Evolutionary conservation across 305 asterid genomes (phyloP), one percentile per base, ranked within the genome.

Genomic region (Fraxinus xanthoxyloides): DNA sequence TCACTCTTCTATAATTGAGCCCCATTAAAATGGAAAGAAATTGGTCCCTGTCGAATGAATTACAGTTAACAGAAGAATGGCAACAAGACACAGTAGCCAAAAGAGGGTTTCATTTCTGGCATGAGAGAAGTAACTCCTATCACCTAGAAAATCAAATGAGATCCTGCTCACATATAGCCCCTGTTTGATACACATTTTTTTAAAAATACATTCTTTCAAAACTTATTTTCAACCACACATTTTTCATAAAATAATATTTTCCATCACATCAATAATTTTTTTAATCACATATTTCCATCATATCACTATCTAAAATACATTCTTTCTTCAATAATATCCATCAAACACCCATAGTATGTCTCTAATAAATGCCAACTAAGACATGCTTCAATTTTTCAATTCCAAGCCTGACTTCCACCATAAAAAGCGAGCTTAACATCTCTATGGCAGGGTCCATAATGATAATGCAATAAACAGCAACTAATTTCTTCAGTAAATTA

Each of bases 381-480:
- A 28, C 10, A 67, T 67, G 21, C 74, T 10, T 67, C 74, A 67
- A 67, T 21, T 28, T 1, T 67, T 28, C 26, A 61, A 67, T 67
- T 28, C 17, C 74, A 67, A 81, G 59, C 24, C 74, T 59, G 77
- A 81, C 34, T 72, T 81, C 23, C 70, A 23, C 76, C 65, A 54
- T 43, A 67, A 84, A 56, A 82, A 82, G 76, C 43, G 83, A 63
- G 32, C 21, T 81, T 67, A 46, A 74, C 40, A 59, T 72, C 73
- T 82, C 73, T 24, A 43, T 35, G 54, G 72, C 63, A 28, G 83
- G 76, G 65, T 63, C 67, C 54, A 80, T 61, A 82, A 77, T 69
- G 78, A 31, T 74, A 65, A 79, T 38, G 79, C 32, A 70, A 19
- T 21, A 79, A 79, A 26, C 38, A 61, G 36, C 12, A 51, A 72